Base-by-base conservation (phyloP, 225 moss, liverwort and hornwort genomes). In the Pleurozium schreberi region DNA sequence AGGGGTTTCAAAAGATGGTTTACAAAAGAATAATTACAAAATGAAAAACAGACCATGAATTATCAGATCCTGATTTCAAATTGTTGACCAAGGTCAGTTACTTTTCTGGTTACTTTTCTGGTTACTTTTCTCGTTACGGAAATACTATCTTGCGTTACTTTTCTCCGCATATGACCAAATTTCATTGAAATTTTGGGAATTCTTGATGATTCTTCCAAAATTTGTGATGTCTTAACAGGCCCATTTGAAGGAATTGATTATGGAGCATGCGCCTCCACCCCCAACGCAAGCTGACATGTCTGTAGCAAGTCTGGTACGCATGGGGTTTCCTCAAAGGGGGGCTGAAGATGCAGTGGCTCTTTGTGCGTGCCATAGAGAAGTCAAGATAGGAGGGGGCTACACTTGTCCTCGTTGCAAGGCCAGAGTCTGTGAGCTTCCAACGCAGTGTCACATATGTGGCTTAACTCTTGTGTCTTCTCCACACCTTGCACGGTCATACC, bases 261-360 rank as follows among this genome's bases (percentile, higher is more conserved):
- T 99, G 91, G 99, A 99, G 90, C 99, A 99, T 85, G 99, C 99
- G 61, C 99, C 99, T 82, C 99, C 99, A 36, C 97, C 97, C 33
- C 96, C 99, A 86, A 96, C 96, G 83, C 92, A 96, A 87, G 97
- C 97, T 30, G 95, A 97, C 89, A 92, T 92, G 86, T 93, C 99
- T 57, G 95, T 96, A 61, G 95, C 99, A 87, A 99, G 97, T 85
- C 88, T 99, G 26, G 97, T 99, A 33, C 94, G 96, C 81, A 97
- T 99, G 99, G 99, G 99, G 50, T 99, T 99, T 52, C 99, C 99
- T 4, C 96, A 96, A 87, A 96, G 95, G 77, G 95, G 96, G 68
- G 95, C 96, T 70, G 97, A 96, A 92, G 99, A 96, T 75, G 93
- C 96, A 62, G 94, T 99, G 84, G 99, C 97, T 66, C 88, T 99